Evolutionary conservation across 179 eudicot species (phyloP).

Genomic region (Drosera spatulata): DNA sequence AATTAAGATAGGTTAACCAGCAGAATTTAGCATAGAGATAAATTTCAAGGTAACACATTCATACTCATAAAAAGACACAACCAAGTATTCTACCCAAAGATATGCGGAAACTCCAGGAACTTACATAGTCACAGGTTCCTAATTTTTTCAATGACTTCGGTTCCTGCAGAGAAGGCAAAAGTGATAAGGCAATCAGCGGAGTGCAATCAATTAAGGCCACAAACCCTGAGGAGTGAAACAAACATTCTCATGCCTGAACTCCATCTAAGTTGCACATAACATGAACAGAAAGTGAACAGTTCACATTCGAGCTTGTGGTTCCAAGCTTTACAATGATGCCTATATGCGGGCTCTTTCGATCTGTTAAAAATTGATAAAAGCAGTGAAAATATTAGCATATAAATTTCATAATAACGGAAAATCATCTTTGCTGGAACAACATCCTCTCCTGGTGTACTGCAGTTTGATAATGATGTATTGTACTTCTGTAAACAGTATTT

Average conservation of each 20-base stretch:
- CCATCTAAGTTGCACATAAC: constrained; percentile 54
- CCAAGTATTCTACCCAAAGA: neutral
- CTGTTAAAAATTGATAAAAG: constrained; percentile 26
- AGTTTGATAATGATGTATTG: no score
- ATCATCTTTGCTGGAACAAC: no score
- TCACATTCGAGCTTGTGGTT: constrained; percentile 20
- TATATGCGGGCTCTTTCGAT: constrained; percentile 46
- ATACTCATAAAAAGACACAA: neutral
- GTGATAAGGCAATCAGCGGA: constrained; percentile 2
- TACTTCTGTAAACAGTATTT: no score
- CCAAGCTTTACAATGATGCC: constrained; percentile 64
- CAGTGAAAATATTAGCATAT: neutral
- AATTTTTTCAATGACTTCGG: constrained; percentile 42
- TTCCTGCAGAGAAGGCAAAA: constrained; percentile 39
- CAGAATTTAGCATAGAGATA: no score
- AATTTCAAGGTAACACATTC: no score
- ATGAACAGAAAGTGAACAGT: constrained; percentile 83
- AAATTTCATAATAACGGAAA: no score
- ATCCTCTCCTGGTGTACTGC: no score
- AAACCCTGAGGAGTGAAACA: constrained; percentile 3
- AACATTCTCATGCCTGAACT: constrained; percentile 38
- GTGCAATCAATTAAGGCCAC: neutral
- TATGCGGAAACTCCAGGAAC: constrained; percentile 16
- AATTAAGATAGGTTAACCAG: no score
- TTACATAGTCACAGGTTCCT: constrained; percentile 72